Evolutionary conservation across 768 basidiomycete species (phyloP), one percentile per base, ranked within the genome.

Genomic region (Boletus coccyginus): DNA sequence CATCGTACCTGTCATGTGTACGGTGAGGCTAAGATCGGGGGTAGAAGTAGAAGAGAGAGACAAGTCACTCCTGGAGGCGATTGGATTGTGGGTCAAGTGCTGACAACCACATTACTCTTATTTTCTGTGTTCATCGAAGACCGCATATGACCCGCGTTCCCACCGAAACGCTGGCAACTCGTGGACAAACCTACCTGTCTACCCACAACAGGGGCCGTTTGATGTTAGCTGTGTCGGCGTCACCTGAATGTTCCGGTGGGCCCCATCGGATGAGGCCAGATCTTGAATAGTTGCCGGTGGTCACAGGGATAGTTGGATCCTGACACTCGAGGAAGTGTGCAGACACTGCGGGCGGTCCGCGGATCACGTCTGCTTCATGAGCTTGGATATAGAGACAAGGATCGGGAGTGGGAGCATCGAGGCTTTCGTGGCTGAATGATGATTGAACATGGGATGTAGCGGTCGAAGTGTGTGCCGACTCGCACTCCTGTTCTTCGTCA

Each of bases 311-410:
- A 33, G 52, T 56, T 3, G 35, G 17, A 14, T 57, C 68, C 3
- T 38, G 59, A 49, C 62, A 74, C 38, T 75, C 76, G 56, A 74
- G 69, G 46, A 72, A 69, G 10, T 59, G 65, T 3, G 79, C 74
- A 10, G 68, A 58, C 5, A 58, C 61, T 2, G 80, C 81, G 16
- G 72, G 69, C 0, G 81, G 73, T 3, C 86, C 84, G 16, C 80
- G 80, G 5, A 86, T 68, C 21, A 94, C 72, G 47, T 88, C 85
- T 6, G 89, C 88, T 70, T 94, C 92, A 66, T 92, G 80, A 0
- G 89, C 92, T 61, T 86, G 83, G 35, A 92, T 73, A 57, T 75
- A 81, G 5, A 85, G 72, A 31, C 63, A 64, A 36, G 71, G 62
- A 50, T 76, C 72, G 5, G 39, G 44, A 16, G 44, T 16, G 5